Conservation (phyloP, 73 alveolate genomes). For the Urostyla sp. region DNA sequence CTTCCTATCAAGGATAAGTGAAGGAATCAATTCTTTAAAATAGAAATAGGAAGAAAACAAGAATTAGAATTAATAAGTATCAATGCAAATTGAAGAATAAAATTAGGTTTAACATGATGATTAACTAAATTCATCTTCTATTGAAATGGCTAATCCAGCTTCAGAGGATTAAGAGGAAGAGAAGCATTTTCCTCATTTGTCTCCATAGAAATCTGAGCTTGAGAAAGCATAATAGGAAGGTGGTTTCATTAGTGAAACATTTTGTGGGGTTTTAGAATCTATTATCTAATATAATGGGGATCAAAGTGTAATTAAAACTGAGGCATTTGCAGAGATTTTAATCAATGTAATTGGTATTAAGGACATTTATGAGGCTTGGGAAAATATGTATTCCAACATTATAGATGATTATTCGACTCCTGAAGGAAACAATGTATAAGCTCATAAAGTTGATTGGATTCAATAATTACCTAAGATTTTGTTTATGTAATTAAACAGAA, state of each 20-base stretch:
- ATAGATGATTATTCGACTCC: slow-evolving; percentile 27
- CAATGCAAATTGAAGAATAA: slow-evolving; percentile 1
- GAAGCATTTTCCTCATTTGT: neutral
- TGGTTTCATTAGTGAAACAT: slow-evolving; percentile 12
- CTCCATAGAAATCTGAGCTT: slow-evolving; percentile 1
- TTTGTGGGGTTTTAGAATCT: slow-evolving; percentile 8
- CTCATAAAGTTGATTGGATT: slow-evolving; percentile 43
- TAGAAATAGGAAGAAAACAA: neutral
- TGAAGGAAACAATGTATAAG: slow-evolving; percentile 2
- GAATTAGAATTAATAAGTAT: slow-evolving; percentile 3
- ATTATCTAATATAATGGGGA: neutral
- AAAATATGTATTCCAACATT: slow-evolving; percentile 2
- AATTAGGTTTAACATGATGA: slow-evolving; percentile 7
- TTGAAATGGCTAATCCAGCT: neutral
- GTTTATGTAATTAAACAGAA: slow-evolving; percentile 31
- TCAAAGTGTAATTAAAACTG: neutral
- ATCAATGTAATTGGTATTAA: slow-evolving; percentile 24
- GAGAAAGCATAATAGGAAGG: slow-evolving; percentile 16
- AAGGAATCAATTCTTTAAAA: slow-evolving; percentile 45
- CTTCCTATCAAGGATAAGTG: slow-evolving; percentile 46
- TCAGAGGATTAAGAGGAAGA: neutral
- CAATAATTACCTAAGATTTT: slow-evolving; percentile 16
- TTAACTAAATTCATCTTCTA: neutral
- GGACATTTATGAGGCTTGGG: slow-evolving; percentile 48
- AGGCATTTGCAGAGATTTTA: slow-evolving; percentile 28